Percentiles rank a stretch among this genome's conserved stretches.
These are phyloP conservation scores for Prunus mume DNA, from an alignment of 306 rosid genomes.

Conservation along the genomic window DNA sequence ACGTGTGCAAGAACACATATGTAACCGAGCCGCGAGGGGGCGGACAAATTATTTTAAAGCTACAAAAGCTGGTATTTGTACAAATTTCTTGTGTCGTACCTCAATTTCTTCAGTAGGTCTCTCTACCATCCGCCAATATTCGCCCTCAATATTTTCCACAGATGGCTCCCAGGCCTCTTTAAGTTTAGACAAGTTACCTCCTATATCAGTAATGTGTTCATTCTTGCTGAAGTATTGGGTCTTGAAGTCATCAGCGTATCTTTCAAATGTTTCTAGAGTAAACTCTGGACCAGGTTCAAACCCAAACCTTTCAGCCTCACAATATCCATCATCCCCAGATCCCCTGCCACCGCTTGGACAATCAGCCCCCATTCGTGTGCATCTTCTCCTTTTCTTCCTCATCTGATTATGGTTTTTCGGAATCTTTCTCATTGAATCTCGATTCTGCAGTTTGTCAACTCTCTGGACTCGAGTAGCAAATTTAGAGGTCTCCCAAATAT, in stretches of 20 bases:
- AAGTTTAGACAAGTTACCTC: conserved; percentile 33
- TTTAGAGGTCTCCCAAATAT: conserved; percentile 72
- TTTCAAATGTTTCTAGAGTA: conserved; percentile 72
- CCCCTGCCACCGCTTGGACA: conserved; percentile 37
- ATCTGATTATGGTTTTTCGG: conserved; percentile 48
- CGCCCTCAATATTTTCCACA: conserved; percentile 89
- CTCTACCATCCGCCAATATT: conserved; percentile 99
- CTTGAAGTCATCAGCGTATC: conserved; percentile 81
- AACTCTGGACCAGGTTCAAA: conserved; percentile 98
- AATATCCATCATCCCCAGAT: conserved; percentile 40
- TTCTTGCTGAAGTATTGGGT: conserved; percentile 60
- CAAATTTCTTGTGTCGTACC: conserved; percentile 43
- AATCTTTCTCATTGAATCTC: conserved; percentile 64
- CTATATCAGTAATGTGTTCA: conserved; percentile 40
- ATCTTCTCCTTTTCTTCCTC: conserved; percentile 85
- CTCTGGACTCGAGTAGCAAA: conserved; percentile 95
- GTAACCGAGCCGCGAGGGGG: neutral
- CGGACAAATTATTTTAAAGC: neutral
- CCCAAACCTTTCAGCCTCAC: conserved; percentile 84
- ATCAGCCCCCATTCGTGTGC: conserved; percentile 70
- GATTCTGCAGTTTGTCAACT: conserved; percentile 93
- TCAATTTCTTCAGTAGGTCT: conserved; percentile 96
- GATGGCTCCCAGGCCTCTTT: conserved; percentile 55
- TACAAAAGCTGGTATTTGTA: conserved; percentile 17
- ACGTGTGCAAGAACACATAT: neutral